Evolutionary conservation across 2,329 filamentous ascomycete species (phyloP).

Genomic region (Passalora sequoiae): DNA sequence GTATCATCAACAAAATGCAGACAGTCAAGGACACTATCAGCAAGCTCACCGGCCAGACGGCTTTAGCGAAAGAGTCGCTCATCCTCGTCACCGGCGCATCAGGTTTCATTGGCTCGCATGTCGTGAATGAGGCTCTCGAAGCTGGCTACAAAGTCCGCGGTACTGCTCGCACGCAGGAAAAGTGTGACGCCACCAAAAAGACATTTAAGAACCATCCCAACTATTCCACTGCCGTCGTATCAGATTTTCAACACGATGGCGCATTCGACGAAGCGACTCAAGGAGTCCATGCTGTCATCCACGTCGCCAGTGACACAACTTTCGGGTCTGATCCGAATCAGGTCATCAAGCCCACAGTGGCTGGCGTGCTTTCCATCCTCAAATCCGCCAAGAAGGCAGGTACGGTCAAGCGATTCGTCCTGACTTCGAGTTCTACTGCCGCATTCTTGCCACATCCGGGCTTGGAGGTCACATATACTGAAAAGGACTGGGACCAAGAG

Average conservation of each 20-base stretch:
- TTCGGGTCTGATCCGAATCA: constrained; percentile 40
- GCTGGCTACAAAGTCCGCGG: constrained; percentile 30
- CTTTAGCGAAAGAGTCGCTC: constrained; percentile 24
- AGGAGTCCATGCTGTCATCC: constrained; percentile 43
- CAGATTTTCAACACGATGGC: constrained; percentile 26
- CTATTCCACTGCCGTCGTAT: constrained; percentile 20
- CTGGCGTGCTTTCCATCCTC: constrained; percentile 30
- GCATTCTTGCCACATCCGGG: constrained; percentile 34
- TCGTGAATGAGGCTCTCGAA: constrained; percentile 27
- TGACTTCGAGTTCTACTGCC: constrained; percentile 40
- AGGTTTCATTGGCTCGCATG: constrained; percentile 28
- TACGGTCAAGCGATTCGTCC: constrained; percentile 41
- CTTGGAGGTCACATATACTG: constrained; percentile 33
- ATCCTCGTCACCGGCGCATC: constrained; percentile 31
- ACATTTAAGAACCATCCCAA: constrained; percentile 20
- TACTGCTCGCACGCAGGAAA: constrained; percentile 23
- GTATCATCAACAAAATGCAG: too few relatives aligned
- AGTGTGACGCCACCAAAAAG: constrained; percentile 19
- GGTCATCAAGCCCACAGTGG: constrained; percentile 40
- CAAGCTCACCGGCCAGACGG: constrained; percentile 10
- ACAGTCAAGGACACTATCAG: constrained; percentile 11
- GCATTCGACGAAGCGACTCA: constrained; percentile 39
- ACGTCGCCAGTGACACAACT: constrained; percentile 42
- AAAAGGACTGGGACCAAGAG: constrained; percentile 28
- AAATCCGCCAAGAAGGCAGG: constrained; percentile 39